Conservation (phyloP, 306 rosid genomes). For the Medicago ruthenica region DNA sequence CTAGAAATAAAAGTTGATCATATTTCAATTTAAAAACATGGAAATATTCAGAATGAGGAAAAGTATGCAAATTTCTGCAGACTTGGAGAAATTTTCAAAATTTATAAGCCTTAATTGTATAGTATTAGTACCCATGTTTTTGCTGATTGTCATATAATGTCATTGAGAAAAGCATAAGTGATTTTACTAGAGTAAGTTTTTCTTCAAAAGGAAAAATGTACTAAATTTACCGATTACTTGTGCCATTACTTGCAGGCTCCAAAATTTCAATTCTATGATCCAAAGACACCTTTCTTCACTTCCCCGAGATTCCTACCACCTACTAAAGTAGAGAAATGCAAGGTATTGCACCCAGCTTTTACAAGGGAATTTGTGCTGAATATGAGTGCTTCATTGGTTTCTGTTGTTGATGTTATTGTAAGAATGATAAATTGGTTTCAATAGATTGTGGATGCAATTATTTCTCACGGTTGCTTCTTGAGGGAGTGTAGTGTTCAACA, state of each 20-base stretch:
- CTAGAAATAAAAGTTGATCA: slow-evolving; percentile 9
- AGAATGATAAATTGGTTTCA: slow-evolving; percentile 36
- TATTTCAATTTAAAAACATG: neutral
- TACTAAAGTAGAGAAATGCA: slow-evolving; percentile 95
- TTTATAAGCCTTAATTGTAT: slow-evolving; percentile 21
- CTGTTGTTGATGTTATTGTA: slow-evolving; percentile 31
- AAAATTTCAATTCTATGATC: slow-evolving; percentile 86
- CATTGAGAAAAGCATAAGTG: neutral
- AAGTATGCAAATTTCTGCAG: slow-evolving; percentile 1
- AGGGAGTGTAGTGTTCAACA: slow-evolving; percentile 84
- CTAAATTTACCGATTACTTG: slow-evolving; percentile 38
- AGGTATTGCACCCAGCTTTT: slow-evolving; percentile 60
- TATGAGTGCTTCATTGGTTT: slow-evolving; percentile 10
- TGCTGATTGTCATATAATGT: slow-evolving; percentile 28
- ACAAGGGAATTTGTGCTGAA: slow-evolving; percentile 13
- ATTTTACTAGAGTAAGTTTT: slow-evolving; percentile 15
- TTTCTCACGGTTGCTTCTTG: slow-evolving; percentile 97
- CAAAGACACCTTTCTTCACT: slow-evolving; percentile 96
- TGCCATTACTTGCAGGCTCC: slow-evolving; percentile 65
- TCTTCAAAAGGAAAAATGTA: slow-evolving; percentile 5
- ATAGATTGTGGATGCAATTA: slow-evolving; percentile 86
- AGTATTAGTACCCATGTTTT: neutral
- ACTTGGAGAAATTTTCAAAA: slow-evolving; percentile 11
- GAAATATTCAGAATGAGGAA: neutral
- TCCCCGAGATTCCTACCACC: slow-evolving; percentile 98